phyloP scores from a whole-genome alignment of 1,284 basidiomycete species.

The Sparassis latifolia region DNA sequence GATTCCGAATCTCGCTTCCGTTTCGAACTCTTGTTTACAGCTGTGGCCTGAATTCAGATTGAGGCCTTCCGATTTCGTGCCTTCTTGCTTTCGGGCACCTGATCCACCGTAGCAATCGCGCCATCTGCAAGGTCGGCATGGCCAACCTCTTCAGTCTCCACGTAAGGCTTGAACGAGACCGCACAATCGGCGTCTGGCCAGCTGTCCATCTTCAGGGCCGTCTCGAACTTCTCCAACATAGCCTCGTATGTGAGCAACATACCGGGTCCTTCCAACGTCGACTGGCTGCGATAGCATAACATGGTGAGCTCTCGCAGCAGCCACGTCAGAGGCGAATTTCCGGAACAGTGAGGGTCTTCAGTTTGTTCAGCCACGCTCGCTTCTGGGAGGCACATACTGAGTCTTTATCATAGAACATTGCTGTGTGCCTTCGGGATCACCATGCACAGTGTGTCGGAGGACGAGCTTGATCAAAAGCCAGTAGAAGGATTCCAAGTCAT shows the following conservation, averaged over 20 bases:
- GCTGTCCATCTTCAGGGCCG: not conserved
- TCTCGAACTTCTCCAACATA: not conserved
- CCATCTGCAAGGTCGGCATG: too few relatives aligned
- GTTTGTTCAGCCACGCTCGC: not conserved
- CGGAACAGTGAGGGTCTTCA: not conserved
- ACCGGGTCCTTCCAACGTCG: not conserved
- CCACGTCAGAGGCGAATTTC: not conserved
- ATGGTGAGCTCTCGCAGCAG: not conserved
- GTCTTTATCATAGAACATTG: not conserved
- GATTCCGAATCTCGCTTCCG: too few relatives aligned
- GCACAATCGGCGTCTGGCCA: not conserved
- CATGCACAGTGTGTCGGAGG: constrained; percentile 7
- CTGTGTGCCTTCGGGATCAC: not conserved
- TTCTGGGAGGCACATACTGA: not conserved
- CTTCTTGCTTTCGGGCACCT: too few relatives aligned
- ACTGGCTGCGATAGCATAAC: not conserved
- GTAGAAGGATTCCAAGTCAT: constrained; percentile 14
- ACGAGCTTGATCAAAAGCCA: constrained; percentile 14
- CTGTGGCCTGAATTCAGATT: too few relatives aligned
- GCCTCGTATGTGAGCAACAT: not conserved
- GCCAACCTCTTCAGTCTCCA: too few relatives aligned
- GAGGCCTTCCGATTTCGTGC: too few relatives aligned
- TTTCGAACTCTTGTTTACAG: too few relatives aligned
- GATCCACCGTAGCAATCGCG: too few relatives aligned
- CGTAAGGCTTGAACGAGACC: not conserved